A percentile compares a stretch with the other conserved stretches of the same genome.
phyloP scores from a whole-genome alignment of 192 early-diverging fungal species.

The Gigaspora rosea region DNA sequence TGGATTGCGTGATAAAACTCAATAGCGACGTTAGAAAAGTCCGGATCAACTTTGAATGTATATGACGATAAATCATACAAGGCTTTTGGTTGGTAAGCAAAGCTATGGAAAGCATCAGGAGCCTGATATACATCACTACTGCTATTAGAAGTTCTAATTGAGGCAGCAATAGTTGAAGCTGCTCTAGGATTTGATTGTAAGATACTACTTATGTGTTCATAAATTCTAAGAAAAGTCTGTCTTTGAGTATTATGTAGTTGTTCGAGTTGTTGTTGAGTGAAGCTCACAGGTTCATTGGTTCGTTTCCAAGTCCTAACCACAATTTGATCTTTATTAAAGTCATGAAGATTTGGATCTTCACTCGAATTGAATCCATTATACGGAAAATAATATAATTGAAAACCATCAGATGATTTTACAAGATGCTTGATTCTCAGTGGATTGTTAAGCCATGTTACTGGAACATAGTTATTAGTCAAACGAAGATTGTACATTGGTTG shows the following conservation, averaged over 20 bases:
- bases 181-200: neutral
- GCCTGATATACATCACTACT: constrained; percentile 3
- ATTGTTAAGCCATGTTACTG: constrained; percentile 7
- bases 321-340: constrained; percentile 28
- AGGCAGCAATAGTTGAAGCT: constrained; percentile 29
- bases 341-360: neutral
- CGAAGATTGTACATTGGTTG: constrained; percentile 43
- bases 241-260: neutral
- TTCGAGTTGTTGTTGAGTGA: neutral
- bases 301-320: constrained; percentile 42
- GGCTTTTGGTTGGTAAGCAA: constrained; percentile 24
- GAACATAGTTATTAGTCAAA: constrained; percentile 35
- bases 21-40: constrained; percentile 34
- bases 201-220: constrained; percentile 24
- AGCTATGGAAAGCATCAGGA: constrained; percentile 36
- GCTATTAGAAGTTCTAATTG: neutral
- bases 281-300: constrained; percentile 26
- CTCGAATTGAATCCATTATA: constrained; percentile 19
- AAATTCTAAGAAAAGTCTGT: neutral
- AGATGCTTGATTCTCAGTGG: constrained; percentile 7
- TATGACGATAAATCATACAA: constrained; percentile 24
- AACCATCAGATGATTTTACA: constrained; percentile 29
- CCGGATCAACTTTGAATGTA: constrained; percentile 34
- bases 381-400: constrained; percentile 44
- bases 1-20: neutral